Evolutionary conservation across 176 grass and related monocot genomes (phyloP), one percentile per base, ranked within the genome.

Genomic region (Chrysopogon serrulatus): DNA sequence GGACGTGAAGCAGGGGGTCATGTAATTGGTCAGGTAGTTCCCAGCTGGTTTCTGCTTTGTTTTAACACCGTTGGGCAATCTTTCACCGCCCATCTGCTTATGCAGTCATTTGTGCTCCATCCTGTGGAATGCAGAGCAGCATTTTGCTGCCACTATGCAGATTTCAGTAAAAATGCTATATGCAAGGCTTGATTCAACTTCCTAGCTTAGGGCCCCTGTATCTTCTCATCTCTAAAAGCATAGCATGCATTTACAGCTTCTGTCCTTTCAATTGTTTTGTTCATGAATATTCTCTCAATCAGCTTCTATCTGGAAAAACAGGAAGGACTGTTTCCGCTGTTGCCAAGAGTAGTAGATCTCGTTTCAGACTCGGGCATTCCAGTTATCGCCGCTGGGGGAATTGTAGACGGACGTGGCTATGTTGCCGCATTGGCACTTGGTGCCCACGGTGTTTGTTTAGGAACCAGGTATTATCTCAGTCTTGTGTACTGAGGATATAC

Each of bases 331-430:
- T 74, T 95, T 62, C 76, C 93, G 4, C 83, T 94, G 72, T 71
- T 98, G 83, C 93, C 96, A 42, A 87, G 91, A 86, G 83, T 95
- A 41, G 91, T 83, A 75, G 93, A 94, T 90, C 79, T 98, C 56
- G 83, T 94, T 73, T 93, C 77, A 6, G 91, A 93, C 70, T 85
- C 67, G 49, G 33, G 76, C 34, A 92, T 88, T 79, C 67, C 21
- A 42, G 87, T 95, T 73, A 90, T 95, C 14, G 89, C 89, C 11
- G 93, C 91, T 43, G 96, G 96, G 33, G 93, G 91, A 39, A 95
- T 98, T 24, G 96, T 92, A 75, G 93, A 98, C 79, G 96, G 86
- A 24, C 87, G 91, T 89, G 96, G 93, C 51, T 98, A 95, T 85
- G 89, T 82, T 75, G 93, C 93, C 2, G 89, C 96, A 78, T 69